Evolutionary conservation across 2,329 filamentous ascomycete genomes (phyloP).

Genomic region (Fusarium sp.): DNA sequence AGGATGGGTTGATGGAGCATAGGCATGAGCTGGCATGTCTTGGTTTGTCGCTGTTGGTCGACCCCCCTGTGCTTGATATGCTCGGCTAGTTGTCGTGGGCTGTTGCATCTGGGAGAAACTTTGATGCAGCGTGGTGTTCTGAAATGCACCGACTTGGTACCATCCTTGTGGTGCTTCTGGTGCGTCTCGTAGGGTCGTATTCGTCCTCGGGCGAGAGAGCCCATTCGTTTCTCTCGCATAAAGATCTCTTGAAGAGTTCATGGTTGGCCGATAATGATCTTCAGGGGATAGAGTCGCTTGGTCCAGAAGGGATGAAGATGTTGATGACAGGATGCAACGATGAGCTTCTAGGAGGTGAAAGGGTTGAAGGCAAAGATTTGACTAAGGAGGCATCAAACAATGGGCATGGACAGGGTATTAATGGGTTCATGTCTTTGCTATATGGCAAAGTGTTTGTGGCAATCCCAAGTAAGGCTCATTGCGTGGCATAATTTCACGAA

Average conservation of each 20-base stretch:
- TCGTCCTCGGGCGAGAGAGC: neutral
- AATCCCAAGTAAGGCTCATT: slow-evolving; percentile 13
- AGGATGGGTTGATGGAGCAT: slow-evolving; percentile 8
- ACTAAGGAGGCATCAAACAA: neutral
- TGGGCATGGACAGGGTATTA: neutral
- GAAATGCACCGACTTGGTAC: neutral
- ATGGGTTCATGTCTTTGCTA: neutral
- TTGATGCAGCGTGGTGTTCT: neutral
- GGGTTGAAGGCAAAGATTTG: neutral
- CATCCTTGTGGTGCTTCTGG: neutral
- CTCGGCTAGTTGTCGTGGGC: neutral
- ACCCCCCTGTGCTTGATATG: neutral
- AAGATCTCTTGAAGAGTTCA: slow-evolving; percentile 5
- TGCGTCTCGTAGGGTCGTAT: neutral
- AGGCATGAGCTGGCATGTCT: neutral
- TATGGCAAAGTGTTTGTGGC: neutral
- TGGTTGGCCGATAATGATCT: neutral
- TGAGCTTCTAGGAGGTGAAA: neutral
- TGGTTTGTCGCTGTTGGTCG: neutral
- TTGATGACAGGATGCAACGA: no score
- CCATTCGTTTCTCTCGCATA: neutral
- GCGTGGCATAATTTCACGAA: slow-evolving; percentile 12
- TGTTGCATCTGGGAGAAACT: slow-evolving; percentile 1
- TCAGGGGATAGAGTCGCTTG: neutral
- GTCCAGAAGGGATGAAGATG: neutral